These are phyloP conservation scores for Fraxinus greggii DNA, from an alignment of 305 asterid genomes.

Conservation along the genomic window DNA sequence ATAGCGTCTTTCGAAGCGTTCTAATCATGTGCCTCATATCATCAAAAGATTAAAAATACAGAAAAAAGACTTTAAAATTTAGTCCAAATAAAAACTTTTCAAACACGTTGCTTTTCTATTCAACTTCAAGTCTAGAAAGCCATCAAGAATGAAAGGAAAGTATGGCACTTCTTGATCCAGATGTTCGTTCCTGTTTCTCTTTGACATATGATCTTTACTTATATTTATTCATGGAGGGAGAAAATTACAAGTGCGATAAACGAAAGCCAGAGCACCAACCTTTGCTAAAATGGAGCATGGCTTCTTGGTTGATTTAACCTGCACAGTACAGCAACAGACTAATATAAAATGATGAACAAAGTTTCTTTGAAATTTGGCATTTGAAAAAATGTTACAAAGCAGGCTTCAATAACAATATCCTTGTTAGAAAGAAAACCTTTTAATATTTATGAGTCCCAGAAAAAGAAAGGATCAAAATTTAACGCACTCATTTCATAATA, in stretches of 20 bases:
- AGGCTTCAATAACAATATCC: not conserved
- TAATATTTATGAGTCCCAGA: not conserved
- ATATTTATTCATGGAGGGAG: not conserved
- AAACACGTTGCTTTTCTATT: not conserved
- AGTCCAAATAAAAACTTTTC: not conserved
- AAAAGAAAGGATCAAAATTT: not conserved
- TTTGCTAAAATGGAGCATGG: slow-evolving; percentile 56
- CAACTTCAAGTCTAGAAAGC: not conserved
- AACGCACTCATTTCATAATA: not conserved
- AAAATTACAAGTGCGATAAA: not conserved
- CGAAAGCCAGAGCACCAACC: slow-evolving; percentile 42
- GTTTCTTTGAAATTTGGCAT: slow-evolving; percentile 4
- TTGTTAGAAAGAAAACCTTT: not conserved
- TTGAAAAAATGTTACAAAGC: slow-evolving; percentile 9
- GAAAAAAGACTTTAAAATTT: not conserved
- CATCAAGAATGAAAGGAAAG: slow-evolving; percentile 1
- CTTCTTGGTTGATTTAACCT: slow-evolving; percentile 56
- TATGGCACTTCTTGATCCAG: not conserved
- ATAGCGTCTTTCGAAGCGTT: not conserved
- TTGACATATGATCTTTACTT: not conserved
- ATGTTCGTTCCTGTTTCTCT: slow-evolving; percentile 5
- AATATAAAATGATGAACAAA: slow-evolving; percentile 22
- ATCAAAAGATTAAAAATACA: not conserved
- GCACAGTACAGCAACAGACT: slow-evolving; percentile 34
- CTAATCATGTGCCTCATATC: not conserved